These are phyloP conservation scores for Verticillium klebahnii DNA, from an alignment of 2,329 filamentous ascomycete genomes.

Conservation along the genomic window DNA sequence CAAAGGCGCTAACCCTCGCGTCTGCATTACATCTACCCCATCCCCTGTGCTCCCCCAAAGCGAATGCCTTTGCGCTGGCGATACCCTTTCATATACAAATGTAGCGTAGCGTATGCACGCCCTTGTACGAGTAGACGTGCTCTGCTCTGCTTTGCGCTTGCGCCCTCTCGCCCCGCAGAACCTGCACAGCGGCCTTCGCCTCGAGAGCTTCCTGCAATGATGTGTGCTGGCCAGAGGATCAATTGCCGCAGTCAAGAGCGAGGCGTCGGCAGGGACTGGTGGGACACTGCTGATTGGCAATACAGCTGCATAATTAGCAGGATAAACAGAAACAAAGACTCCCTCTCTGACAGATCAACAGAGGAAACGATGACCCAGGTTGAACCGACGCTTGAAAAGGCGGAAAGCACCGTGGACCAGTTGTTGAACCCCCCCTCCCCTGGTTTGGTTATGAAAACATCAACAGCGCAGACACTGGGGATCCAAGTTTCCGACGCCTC, in stretches of 20 bases:
- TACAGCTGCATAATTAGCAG: no score
- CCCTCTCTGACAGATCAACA: slow-evolving; percentile 7
- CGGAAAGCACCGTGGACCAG: slow-evolving; percentile 62
- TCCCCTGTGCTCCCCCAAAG: background rate
- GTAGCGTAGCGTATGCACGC: background rate
- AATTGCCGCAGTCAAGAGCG: background rate
- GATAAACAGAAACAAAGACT: background rate
- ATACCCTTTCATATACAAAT: background rate
- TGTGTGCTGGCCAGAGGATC: background rate
- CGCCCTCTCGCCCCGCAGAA: background rate
- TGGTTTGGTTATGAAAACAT: slow-evolving; percentile 86
- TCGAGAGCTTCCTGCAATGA: background rate
- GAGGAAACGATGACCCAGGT: slow-evolving; percentile 51
- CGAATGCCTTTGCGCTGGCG: background rate
- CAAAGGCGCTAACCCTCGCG: background rate
- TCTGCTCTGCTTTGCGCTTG: background rate
- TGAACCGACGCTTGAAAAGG: slow-evolving; percentile 61
- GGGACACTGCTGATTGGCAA: no score
- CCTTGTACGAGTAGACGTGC: background rate
- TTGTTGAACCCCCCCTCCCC: slow-evolving; percentile 66
- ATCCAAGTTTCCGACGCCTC: slow-evolving; percentile 27
- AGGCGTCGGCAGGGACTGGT: background rate
- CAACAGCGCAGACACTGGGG: slow-evolving; percentile 52
- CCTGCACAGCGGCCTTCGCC: background rate
- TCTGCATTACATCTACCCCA: background rate